Evolutionary conservation across 192 early-diverging fungal species (phyloP).

Genomic region (Linnemannia zychae): DNA sequence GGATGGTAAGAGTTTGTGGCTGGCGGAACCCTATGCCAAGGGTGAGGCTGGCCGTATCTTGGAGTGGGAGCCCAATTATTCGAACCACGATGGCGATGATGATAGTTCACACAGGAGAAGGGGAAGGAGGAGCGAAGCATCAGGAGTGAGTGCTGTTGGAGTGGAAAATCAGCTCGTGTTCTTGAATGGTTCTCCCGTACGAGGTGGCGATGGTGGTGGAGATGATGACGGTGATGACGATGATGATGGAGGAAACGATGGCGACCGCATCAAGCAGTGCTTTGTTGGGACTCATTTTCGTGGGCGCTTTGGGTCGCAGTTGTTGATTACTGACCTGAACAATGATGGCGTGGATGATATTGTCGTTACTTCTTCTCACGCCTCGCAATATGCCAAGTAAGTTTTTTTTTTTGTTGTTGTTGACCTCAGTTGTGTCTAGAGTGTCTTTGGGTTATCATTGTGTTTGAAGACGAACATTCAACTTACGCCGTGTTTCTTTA

Average conservation of each 20-base stretch:
- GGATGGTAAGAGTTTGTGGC: conserved; percentile 41
- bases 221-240: conserved; percentile 4
- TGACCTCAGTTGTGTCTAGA: background rate
- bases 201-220: background rate
- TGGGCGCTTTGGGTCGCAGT: conserved; percentile 40
- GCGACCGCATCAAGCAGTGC: conserved; percentile 29
- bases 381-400: conserved; percentile 44
- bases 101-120: background rate
- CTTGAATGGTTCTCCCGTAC: background rate
- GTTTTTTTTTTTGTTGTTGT: background rate
- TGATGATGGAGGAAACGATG: conserved; percentile 19
- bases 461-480: background rate
- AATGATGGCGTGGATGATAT: conserved; percentile 36
- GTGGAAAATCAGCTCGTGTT: conserved; percentile 14
- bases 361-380: conserved; percentile 45
- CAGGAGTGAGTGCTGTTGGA: background rate
- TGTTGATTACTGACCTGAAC: conserved; percentile 36
- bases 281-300: conserved; percentile 34
- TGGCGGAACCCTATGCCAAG: conserved; percentile 44
- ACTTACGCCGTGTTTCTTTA: background rate
- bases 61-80: conserved; percentile 36
- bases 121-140: background rate
- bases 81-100: background rate
- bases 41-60: conserved; percentile 31
- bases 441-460: background rate